Percentiles rank a stretch among this genome's conserved stretches.
phyloP scores from a whole-genome alignment of 1,284 basidiomycete species.

The Phellinidium pouzarii region DNA sequence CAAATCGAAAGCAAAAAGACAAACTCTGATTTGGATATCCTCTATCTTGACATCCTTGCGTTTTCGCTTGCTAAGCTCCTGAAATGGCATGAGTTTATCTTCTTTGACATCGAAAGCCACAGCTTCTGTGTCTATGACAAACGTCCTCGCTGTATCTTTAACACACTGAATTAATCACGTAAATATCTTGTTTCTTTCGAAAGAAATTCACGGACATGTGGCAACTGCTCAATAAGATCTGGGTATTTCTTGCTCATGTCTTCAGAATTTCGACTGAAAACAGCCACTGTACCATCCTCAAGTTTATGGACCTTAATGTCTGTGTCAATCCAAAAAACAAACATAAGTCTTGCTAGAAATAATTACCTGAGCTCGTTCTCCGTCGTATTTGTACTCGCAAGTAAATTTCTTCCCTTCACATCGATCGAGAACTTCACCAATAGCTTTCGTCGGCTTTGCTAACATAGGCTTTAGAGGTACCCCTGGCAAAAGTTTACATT shows the following conservation, averaged over 20 bases:
- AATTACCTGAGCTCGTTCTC: conserved; percentile 86
- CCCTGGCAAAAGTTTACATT: conserved; percentile 91
- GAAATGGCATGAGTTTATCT: conserved; percentile 89
- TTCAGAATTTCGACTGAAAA: conserved; percentile 97
- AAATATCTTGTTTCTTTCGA: not conserved
- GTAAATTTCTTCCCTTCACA: conserved; percentile 96
- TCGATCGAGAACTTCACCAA: conserved; percentile 95
- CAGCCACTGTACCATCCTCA: conserved; percentile 71
- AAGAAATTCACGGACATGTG: conserved; percentile 48
- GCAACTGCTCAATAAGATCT: conserved; percentile 90
- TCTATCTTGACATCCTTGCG: conserved; percentile 96
- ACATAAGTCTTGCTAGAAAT: not conserved
- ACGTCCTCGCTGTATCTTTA: conserved; percentile 74
- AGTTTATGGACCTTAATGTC: conserved; percentile 66
- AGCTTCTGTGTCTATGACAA: conserved; percentile 94
- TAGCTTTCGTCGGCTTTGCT: conserved; percentile 99
- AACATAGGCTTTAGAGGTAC: conserved; percentile 99
- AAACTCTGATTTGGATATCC: conserved; percentile 94
- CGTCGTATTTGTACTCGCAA: conserved; percentile 99
- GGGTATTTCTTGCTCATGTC: conserved; percentile 99
- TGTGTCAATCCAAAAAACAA: not conserved
- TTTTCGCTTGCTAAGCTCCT: conserved; percentile 91
- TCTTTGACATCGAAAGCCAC: conserved; percentile 90
- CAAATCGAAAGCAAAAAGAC: conserved; percentile 93
- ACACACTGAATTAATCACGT: conserved; percentile 55